phyloP scores from a whole-genome alignment of 805 yeast species.

The Candida vartiovaarae region DNA sequence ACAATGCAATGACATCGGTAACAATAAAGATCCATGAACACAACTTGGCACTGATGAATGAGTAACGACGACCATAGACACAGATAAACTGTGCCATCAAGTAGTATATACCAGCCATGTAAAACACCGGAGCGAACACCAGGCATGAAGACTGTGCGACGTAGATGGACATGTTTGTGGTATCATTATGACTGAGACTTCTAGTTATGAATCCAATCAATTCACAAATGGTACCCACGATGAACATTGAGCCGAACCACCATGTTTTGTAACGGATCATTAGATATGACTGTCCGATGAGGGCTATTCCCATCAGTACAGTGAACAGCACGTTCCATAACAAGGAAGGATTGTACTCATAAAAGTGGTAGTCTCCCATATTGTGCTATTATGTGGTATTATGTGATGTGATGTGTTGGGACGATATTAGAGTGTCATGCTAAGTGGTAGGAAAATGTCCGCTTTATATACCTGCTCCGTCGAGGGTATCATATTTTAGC shows the following conservation, averaged over 20 bases:
- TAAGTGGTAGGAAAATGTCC: too few species aligned
- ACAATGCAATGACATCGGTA: slow-evolving; percentile 58
- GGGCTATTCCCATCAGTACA: slow-evolving; percentile 43
- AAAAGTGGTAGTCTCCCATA: too few species aligned
- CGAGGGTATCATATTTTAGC: too few species aligned
- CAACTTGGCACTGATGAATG: slow-evolving; percentile 32
- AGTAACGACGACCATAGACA: slow-evolving; percentile 48
- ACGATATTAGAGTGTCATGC: too few species aligned
- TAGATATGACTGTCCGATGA: slow-evolving; percentile 33
- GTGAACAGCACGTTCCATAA: slow-evolving; percentile 24
- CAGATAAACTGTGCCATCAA: slow-evolving; percentile 60
- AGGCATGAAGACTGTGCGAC: slow-evolving; percentile 60
- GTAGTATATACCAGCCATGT: slow-evolving; percentile 78
- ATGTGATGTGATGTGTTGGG: too few species aligned
- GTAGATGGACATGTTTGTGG: slow-evolving; percentile 34
- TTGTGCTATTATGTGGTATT: too few species aligned
- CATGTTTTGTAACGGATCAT: slow-evolving; percentile 44
- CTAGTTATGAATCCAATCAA: slow-evolving; percentile 64
- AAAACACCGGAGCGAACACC: slow-evolving; percentile 74
- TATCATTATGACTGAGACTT: slow-evolving; percentile 35
- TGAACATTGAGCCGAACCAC: slow-evolving; percentile 58
- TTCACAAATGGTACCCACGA: slow-evolving; percentile 52
- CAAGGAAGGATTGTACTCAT: not conserved
- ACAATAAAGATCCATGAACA: slow-evolving; percentile 53
- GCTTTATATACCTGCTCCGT: too few species aligned